phyloP scores from a whole-genome alignment of 331 rosid species.

The Rhamnella rubrinervis region DNA sequence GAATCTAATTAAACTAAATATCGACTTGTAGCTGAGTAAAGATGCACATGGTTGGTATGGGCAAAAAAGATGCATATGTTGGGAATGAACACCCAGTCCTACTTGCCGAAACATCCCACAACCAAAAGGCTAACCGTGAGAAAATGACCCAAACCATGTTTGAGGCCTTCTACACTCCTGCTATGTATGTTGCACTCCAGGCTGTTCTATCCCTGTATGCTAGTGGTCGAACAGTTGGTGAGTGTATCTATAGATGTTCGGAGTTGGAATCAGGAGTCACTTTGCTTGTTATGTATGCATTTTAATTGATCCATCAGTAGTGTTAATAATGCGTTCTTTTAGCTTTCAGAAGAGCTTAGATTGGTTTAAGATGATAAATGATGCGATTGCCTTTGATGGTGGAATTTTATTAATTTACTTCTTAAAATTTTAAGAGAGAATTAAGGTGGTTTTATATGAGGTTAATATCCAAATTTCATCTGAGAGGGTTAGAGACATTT shows the following conservation, averaged over 20 bases:
- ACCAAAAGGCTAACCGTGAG: conserved; percentile 89
- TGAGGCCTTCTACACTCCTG: conserved; percentile 83
- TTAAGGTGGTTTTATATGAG: neutral
- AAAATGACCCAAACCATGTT: conserved; percentile 90
- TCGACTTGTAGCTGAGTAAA: conserved; percentile 13
- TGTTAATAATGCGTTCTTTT: neutral
- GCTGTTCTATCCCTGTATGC: conserved; percentile 84
- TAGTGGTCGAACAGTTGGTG: conserved; percentile 89
- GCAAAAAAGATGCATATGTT: conserved; percentile 85
- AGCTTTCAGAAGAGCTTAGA: neutral
- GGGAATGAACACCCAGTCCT: conserved; percentile 87
- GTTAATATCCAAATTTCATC: neutral
- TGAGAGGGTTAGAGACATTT: neutral
- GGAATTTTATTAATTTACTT: neutral
- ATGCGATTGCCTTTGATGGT: neutral
- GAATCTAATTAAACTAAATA: too few species aligned
- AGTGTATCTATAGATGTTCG: conserved; percentile 26
- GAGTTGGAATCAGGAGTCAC: too few species aligned
- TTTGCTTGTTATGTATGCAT: too few species aligned
- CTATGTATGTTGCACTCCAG: conserved; percentile 84
- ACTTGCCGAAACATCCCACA: conserved; percentile 82
- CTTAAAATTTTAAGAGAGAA: neutral
- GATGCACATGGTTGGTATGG: conserved; percentile 84
- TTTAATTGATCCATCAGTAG: neutral
- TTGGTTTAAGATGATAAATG: neutral